These are phyloP conservation scores for Lactarius quietus DNA, from an alignment of 768 basidiomycete genomes.

Conservation along the genomic window DNA sequence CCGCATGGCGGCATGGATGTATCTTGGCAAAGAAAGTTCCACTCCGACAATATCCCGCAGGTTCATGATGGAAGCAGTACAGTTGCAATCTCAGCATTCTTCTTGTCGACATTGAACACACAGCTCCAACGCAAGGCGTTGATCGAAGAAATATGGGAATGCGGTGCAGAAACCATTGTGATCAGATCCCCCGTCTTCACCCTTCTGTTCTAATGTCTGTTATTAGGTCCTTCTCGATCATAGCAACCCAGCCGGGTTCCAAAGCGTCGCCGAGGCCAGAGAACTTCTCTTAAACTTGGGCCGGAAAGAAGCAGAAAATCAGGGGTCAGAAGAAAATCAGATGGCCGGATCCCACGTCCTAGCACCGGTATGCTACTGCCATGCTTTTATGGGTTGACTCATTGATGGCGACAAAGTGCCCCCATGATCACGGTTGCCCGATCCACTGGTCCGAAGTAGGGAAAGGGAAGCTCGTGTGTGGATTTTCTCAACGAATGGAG, in stretches of 20 bases:
- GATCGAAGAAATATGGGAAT: conserved; percentile 87
- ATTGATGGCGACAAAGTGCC: conserved; percentile 54
- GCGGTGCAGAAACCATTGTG: conserved; percentile 82
- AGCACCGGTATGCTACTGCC: conserved; percentile 63
- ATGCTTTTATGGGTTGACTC: conserved; percentile 5
- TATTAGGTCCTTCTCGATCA: conserved; percentile 83
- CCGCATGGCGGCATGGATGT: conserved; percentile 44
- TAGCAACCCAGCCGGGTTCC: conserved; percentile 70
- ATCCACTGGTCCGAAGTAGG: conserved; percentile 54
- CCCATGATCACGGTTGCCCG: conserved; percentile 86
- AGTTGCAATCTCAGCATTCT: conserved; percentile 82
- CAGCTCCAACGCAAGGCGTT: conserved; percentile 58
- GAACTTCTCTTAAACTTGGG: conserved; percentile 67
- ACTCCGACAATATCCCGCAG: conserved; percentile 42
- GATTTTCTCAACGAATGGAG: conserved; percentile 85
- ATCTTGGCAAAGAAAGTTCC: conserved; percentile 57
- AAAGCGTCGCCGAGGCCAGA: conserved; percentile 72
- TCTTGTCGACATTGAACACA: conserved; percentile 68
- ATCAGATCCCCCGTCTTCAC: conserved; percentile 19
- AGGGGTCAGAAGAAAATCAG: conserved; percentile 35
- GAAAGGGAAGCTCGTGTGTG: conserved; percentile 56
- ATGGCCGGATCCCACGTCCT: conserved; percentile 73
- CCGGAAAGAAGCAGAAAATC: conserved; percentile 51
- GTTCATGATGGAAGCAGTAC: conserved; percentile 45
- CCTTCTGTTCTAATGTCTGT: neutral